Conservation (phyloP, 2,329 filamentous ascomycete genomes). For the Fusarium torreyae region DNA sequence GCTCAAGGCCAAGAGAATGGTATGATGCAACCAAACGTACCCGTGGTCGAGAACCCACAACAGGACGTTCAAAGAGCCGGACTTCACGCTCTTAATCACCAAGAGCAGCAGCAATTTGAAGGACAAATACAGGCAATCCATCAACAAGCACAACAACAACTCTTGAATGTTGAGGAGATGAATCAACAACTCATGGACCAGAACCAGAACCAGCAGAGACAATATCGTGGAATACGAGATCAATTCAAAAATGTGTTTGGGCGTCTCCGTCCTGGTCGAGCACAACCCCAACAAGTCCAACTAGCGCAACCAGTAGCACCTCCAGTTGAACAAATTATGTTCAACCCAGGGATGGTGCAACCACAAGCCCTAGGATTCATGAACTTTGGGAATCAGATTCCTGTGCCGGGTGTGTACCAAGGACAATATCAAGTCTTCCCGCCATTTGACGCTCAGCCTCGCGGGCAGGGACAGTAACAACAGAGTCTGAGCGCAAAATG, state of each 20-base stretch:
- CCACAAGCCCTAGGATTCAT: no score
- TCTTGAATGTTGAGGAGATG: not conserved
- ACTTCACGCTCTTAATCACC: not conserved
- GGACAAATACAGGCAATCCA: not conserved
- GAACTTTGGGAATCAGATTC: not conserved
- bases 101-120: not conserved
- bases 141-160: not conserved
- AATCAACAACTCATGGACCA: not conserved
- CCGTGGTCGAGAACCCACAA: not conserved
- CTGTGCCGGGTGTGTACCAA: not conserved
- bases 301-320: not conserved
- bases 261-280: not conserved
- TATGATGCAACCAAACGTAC: not conserved
- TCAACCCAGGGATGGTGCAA: not conserved
- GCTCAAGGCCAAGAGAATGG: not conserved
- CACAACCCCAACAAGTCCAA: not conserved
- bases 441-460: not conserved
- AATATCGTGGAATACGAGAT: not conserved
- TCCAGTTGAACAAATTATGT: not conserved
- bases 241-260: constrained; percentile 11
- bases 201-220: not conserved
- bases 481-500: not conserved
- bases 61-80: not conserved
- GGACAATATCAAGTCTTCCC: not conserved
- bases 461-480: not conserved